phyloP scores from a whole-genome alignment of 345 rosid genomes.

The Cardamine occulta region DNA sequence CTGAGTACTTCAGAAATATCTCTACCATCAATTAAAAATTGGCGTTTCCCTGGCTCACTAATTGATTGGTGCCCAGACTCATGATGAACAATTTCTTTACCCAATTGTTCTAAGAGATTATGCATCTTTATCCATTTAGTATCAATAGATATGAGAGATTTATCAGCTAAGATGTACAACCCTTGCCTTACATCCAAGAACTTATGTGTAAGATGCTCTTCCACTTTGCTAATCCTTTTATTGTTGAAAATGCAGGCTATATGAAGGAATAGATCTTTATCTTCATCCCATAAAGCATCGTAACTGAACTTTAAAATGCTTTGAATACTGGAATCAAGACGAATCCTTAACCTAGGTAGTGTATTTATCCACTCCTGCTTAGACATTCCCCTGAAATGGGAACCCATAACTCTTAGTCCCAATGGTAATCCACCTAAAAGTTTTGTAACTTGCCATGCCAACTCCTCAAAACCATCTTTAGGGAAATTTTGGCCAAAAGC shows the following conservation, averaged over 20 bases:
- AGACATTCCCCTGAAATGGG: neutral
- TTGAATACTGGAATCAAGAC: neutral
- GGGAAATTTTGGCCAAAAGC: neutral
- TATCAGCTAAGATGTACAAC: neutral
- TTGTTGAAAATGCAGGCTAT: neutral
- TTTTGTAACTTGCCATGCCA: neutral
- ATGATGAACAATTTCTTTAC: neutral
- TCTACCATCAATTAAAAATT: neutral
- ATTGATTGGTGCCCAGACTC: neutral
- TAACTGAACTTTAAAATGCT: neutral
- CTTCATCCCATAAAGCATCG: neutral
- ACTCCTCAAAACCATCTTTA: neutral
- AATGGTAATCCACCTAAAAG: neutral
- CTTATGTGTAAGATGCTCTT: neutral
- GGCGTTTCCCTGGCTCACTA: neutral
- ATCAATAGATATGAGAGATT: constrained; percentile 1
- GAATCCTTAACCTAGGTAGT: neutral
- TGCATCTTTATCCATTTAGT: neutral
- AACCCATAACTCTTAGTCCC: neutral
- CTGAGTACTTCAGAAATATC: constrained; percentile 3
- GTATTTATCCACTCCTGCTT: neutral
- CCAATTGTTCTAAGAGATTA: neutral
- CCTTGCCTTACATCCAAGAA: neutral
- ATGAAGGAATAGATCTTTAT: neutral
- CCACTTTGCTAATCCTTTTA: neutral